phyloP scores from a whole-genome alignment of 352 stramenopile species.

The Pythium aphanidermatum region DNA sequence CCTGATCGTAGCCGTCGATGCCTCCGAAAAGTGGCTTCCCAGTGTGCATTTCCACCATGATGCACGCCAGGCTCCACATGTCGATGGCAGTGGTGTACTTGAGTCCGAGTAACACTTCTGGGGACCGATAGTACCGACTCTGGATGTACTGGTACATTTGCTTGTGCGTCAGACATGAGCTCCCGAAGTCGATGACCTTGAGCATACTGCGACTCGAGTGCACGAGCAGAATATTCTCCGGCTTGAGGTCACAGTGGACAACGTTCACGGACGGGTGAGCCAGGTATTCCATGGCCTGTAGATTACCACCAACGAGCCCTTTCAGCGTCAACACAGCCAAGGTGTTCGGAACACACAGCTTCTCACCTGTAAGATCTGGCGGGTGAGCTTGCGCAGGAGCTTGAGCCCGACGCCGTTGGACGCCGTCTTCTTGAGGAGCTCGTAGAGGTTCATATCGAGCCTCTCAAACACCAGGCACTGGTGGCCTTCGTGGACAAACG shows the following conservation, averaged over 20 bases:
- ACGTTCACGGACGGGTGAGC: conserved; percentile 91
- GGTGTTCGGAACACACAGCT: background rate
- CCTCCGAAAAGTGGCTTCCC: conserved; percentile 97
- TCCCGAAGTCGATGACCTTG: conserved; percentile 99
- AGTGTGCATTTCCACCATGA: conserved; percentile 97
- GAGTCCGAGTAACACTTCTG: conserved; percentile 83
- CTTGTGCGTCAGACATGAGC: conserved; percentile 93
- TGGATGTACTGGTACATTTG: conserved; percentile 98
- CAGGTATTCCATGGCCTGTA: conserved; percentile 79
- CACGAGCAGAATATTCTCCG: conserved; percentile 97
- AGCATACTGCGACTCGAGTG: conserved; percentile 93
- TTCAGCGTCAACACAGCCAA: too few relatives aligned
- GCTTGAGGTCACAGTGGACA: conserved; percentile 99
- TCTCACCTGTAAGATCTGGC: conserved; percentile 90
- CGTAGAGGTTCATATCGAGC: conserved; percentile 96
- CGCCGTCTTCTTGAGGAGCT: conserved; percentile 93
- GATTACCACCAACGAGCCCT: too few relatives aligned
- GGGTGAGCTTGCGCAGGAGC: conserved; percentile 94
- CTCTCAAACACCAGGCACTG: conserved; percentile 98
- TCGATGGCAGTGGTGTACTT: conserved; percentile 82
- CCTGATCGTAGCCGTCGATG: conserved; percentile 95
- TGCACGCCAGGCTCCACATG: conserved; percentile 88
- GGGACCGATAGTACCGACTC: conserved; percentile 95
- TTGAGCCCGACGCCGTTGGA: conserved; percentile 91
- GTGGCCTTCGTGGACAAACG: conserved; percentile 96